Evolutionary conservation across 208 protist genomes (phyloP), one percentile per base, ranked within the genome.

Genomic region (Porcisia deanei): DNA sequence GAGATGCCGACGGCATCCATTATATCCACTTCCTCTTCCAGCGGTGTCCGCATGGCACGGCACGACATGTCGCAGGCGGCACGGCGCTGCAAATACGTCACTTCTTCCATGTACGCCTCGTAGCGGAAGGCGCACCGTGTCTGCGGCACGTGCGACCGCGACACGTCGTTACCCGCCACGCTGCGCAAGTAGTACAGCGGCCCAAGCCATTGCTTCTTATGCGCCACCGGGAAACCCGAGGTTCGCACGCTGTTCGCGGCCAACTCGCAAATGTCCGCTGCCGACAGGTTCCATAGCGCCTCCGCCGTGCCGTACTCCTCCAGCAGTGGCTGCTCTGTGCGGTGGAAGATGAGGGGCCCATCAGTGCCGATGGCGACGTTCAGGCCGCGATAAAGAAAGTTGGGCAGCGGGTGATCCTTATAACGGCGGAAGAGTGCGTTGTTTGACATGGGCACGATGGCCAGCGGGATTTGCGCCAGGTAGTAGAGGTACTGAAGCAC

Each of bases 401-500:
- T 25, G 2, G 93, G 90, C 76, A 99, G 98, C 30, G 98, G 98
- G 85, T 99, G 99, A 63, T 96, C 85, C 41, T 85, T 39, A 81
- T 99, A 99, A 37, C 92, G 84, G 57, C 99, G 92, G 84, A 99
- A 99, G 34, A 99, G 93, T 6, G 92, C 88, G 90, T 99, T 99
- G 89, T 99, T 99, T 79, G 92, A 98, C 39, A 99, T 87, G 47
- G 99, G 99, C 72, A 98, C 98, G 39, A 99, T 87, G 25, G 97
- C 96, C 12, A 99, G 87, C 30, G 98, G 98, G 69, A 99, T 95
- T 88, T 99, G 98, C 22, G 82, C 79, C 5, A 99, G 86, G 81
- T 99, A 99, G 83, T 99, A 99, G 41, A 99, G 87, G 81, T 99
- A 99, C 91, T 99, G 94, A 57, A 99, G 81, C 34, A 95, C 88